Evolutionary conservation across 805 yeast genomes (phyloP).

Genomic region (Sugiyamaella floridensis): DNA sequence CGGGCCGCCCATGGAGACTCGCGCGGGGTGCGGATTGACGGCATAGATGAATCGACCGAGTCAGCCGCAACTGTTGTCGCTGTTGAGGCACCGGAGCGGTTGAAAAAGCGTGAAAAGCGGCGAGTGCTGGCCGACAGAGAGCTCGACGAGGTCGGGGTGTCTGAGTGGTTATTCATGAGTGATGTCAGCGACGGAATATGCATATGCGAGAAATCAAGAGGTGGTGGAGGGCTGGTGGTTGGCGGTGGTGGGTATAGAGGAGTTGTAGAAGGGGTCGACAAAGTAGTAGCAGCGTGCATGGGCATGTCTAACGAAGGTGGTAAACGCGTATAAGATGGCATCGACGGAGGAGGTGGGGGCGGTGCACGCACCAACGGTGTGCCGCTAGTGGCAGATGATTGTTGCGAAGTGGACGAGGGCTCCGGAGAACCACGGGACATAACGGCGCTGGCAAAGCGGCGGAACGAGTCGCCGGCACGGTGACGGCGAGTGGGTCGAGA

Average conservation of each 20-base stretch:
- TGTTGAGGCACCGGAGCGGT: neutral
- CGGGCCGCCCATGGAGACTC: neutral
- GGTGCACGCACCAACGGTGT: neutral
- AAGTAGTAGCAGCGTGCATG: neutral
- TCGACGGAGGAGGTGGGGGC: neutral
- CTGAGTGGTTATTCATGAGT: neutral
- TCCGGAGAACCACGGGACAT: conserved; percentile 1
- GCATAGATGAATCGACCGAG: neutral
- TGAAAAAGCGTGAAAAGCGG: neutral
- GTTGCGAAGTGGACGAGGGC: neutral
- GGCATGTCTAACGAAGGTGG: neutral
- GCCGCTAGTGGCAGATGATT: neutral
- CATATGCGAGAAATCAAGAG: neutral
- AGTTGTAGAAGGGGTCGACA: neutral
- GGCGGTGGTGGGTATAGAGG: neutral
- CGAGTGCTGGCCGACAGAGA: neutral
- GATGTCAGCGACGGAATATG: neutral
- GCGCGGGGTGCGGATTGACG: neutral
- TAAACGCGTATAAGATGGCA: neutral
- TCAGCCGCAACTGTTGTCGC: neutral
- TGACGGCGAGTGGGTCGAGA: conserved; percentile 8
- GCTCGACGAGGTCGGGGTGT: neutral
- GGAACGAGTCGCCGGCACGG: conserved; percentile 6
- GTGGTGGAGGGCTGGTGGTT: neutral
- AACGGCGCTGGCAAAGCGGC: conserved; percentile 5